Base-by-base conservation (phyloP, 257 asterid genomes). In the Capsicum rhomboideum region DNA sequence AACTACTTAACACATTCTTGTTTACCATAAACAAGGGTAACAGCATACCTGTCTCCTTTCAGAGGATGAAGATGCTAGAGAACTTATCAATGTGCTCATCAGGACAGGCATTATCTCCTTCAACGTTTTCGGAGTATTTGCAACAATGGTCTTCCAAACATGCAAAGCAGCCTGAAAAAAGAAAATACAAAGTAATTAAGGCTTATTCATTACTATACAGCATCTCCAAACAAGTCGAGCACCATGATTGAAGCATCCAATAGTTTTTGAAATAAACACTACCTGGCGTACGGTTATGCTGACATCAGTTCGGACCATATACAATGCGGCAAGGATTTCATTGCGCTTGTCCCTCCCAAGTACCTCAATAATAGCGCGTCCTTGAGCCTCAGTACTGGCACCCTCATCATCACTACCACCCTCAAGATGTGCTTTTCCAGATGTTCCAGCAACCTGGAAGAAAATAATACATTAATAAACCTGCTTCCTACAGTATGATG, bases 401-500 rank as follows among this genome's bases (percentile, higher is more conserved):
- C 99, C 99, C 90, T 97, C 99, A 90, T 97, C 99, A 85, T 97
- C 99, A 88, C 99, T 97, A 77, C 98, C 99, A 37, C 99, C 99
- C 89, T 97, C 99, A 84, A 96, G 94, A 88, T 93, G 99, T 72
- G 99, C 98, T 93, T 96, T 96, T 54, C 99, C 99, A 78, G 99
- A 96, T 85, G 99, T 96, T 82, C 99, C 99, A 85, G 98, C 99
- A 91, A 96, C 99, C 99, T 96, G 87, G 75, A 89, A 82, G n/a
- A 54, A 61, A 59, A n/a, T 78, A 79, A 2, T 21, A 50, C 11
- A 46, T 20, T 49, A 80, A 26, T 28, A 80, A 52, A 82, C 78
- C 74, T 69, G 81, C 80, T 54, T 67, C 58, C 18, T 69, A 74
- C 83, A 78, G 85, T 64, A 79, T 42, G 69, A 79, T 26, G 82